phyloP scores from a whole-genome alignment of 2,329 filamentous ascomycete species.

The Epichloe uncinata region DNA sequence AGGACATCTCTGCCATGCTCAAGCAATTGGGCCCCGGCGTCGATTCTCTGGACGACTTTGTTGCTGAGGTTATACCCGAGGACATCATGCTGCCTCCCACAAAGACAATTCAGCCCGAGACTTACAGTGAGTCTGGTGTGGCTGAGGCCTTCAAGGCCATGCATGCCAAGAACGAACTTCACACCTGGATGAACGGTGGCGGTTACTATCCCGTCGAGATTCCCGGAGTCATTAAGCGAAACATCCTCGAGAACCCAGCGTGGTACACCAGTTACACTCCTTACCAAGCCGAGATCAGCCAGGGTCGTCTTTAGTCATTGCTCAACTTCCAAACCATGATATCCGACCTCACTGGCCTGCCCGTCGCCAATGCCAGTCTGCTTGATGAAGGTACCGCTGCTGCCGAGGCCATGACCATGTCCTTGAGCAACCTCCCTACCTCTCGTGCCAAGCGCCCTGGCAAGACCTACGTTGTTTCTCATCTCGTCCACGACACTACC shows the following conservation, averaged over 20 bases:
- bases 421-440: conserved; percentile 59
- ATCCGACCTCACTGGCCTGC: conserved; percentile 71
- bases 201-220: conserved; percentile 83
- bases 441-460: conserved; percentile 59
- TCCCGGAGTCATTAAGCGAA: conserved; percentile 83
- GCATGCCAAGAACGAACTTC: conserved; percentile 20
- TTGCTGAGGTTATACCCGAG: conserved; percentile 68
- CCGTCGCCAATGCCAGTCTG: conserved; percentile 82
- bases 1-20: conserved; percentile 65
- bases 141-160: conserved; percentile 24
- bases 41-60: conserved; percentile 64
- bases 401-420: conserved; percentile 91
- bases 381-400: conserved; percentile 87
- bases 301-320: conserved; percentile 81
- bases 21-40: conserved; percentile 62
- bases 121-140: conserved; percentile 32
- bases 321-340: conserved; percentile 95
- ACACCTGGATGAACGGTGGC: conserved; percentile 64
- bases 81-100: conserved; percentile 46
- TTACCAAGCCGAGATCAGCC: conserved; percentile 94
- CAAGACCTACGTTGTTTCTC: conserved; percentile 76
- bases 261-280: conserved; percentile 99
- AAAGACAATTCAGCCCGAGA: conserved; percentile 30
- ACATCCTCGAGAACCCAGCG: conserved; percentile 80
- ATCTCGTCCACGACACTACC: conserved; percentile 74